These are phyloP conservation scores for Microdochium bolleyi DNA, from an alignment of 2,329 filamentous ascomycete genomes.

Conservation along the genomic window DNA sequence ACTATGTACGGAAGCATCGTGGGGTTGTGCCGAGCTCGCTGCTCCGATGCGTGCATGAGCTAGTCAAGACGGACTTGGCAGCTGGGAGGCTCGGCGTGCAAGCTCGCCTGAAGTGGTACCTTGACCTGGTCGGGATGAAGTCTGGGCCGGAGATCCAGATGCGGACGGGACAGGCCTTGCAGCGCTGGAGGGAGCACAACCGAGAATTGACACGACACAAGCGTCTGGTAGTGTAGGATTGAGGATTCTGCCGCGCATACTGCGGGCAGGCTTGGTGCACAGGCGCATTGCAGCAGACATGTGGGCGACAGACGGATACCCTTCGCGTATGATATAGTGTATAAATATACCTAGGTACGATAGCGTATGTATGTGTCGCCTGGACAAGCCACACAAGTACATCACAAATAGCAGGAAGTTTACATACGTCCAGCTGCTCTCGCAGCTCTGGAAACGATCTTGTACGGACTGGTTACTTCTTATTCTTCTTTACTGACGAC, in stretches of 20 bases:
- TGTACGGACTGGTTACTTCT: too few species aligned
- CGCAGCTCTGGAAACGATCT: too few species aligned
- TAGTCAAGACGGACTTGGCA: background rate
- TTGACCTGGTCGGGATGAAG: background rate
- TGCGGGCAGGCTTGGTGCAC: too few species aligned
- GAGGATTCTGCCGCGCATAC: background rate
- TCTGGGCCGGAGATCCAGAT: background rate
- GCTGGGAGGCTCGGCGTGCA: background rate
- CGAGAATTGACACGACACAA: background rate
- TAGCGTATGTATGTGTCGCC: too few species aligned
- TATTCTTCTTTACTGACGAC: too few species aligned
- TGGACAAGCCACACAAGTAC: too few species aligned
- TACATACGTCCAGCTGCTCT: too few species aligned
- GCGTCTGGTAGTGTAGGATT: background rate
- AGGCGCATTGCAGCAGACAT: too few species aligned
- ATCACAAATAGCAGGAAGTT: too few species aligned
- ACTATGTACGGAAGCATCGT: background rate
- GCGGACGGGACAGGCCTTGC: background rate
- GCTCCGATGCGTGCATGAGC: background rate
- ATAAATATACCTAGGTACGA: too few species aligned
- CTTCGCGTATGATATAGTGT: too few species aligned
- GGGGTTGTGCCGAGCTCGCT: background rate
- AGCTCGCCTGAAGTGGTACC: background rate
- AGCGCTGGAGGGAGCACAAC: background rate
- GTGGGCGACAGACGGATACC: too few species aligned